Evolutionary conservation across 2,329 filamentous ascomycete genomes (phyloP), one percentile per base, ranked within the genome.

Genomic region (Aspergillus neoniger): DNA sequence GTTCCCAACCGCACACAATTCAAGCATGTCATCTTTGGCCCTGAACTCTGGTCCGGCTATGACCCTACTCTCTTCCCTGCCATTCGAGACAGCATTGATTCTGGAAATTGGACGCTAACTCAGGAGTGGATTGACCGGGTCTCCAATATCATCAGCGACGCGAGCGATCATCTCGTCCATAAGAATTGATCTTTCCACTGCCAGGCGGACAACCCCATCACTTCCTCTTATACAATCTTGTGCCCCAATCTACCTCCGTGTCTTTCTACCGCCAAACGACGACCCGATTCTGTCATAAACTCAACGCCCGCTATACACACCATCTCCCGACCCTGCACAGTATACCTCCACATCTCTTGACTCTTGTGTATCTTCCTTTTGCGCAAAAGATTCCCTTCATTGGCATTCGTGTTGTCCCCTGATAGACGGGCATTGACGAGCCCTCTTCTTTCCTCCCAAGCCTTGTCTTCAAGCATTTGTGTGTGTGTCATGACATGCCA

Each of bases 21-120:
- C 83, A 96, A 96, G 76, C 95, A 97, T 76, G 85, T 96, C 71
- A 80, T 99, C 59, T 96, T 93, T 73, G 94, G 91, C 1, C 95
- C 95, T 0, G 86, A 91, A 70, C 80, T 86, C 2, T 93, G 91
- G 89, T 88, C 88, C 36, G 86, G 84, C 39, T 85, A 88, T 66
- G 85, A 89, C 32, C 84, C 85, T 58, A 85, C 85, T 0, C 86
- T 86, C 63, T 96, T 96, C 78, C 94, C 94, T 0, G 89, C 88
- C n/a, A 90, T 97, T 58, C 84, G 91, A 59, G 93, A 97, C 70
- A 88, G 89, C 8, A 81, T 97, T 43, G 86, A 90, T 63, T 84
- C 82, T 4, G 84, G 85, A 25, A 86, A 96, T 68, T 93, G 89
- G 90, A 80, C 77, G 1, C 75, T 85, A 12, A 90, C 90, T 3